A percentile compares a stretch with the other conserved stretches of the same genome.
These are phyloP conservation scores for Petasospora fabianii DNA, from an alignment of 1,139 yeast species.

Conservation along the genomic window DNA sequence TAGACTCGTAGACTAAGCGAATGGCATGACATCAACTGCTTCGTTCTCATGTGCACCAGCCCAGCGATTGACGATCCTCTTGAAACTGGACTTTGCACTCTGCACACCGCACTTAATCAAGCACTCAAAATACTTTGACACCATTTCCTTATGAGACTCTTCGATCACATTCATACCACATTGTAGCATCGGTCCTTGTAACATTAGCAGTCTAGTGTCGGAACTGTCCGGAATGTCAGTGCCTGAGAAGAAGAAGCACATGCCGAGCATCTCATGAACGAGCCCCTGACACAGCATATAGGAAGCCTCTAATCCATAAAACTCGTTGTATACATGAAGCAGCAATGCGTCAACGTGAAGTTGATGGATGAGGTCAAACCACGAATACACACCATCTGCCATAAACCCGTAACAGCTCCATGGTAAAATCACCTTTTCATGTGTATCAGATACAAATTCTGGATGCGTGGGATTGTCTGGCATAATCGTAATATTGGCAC, in stretches of 20 bases:
- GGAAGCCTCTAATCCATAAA: conserved; percentile 35
- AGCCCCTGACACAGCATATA: conserved; percentile 43
- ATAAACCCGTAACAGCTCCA: conserved; percentile 23
- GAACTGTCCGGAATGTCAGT: conserved; percentile 8
- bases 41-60: conserved; percentile 14
- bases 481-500: conserved; percentile 17
- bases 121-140: conserved; percentile 33
- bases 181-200: conserved; percentile 37
- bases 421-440: conserved; percentile 15
- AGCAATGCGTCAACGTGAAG: conserved; percentile 44
- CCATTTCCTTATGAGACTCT: conserved; percentile 29
- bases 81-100: conserved; percentile 33
- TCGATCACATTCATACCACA: conserved; percentile 34
- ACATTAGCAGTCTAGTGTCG: conserved; percentile 36
- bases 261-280: conserved; percentile 36
- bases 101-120: conserved; percentile 34
- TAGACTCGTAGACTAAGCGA: conserved; percentile 11
- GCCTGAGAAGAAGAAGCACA: conserved; percentile 34
- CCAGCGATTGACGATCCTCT: conserved; percentile 32
- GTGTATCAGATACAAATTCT: conserved; percentile 12
- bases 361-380: conserved; percentile 56
- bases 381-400: conserved; percentile 39
- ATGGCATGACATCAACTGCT: conserved; percentile 18
- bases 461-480: conserved; percentile 25
- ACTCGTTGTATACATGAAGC: conserved; percentile 37